Conservation (phyloP, 805 yeast genomes). For the Saccharomycopsis capsularis region DNA sequence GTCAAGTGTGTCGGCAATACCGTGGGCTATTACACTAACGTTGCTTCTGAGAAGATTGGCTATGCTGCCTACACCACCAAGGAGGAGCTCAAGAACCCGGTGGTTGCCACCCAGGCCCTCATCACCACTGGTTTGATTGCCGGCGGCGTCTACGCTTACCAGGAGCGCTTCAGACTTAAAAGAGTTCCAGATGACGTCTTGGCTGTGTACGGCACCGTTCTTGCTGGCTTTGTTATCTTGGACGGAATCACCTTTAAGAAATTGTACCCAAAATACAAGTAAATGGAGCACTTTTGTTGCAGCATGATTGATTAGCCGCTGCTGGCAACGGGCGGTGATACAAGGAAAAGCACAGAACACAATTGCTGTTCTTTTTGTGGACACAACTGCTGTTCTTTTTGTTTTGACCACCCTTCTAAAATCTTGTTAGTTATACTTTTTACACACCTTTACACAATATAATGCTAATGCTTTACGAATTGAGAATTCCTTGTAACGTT, state of each 20-base stretch:
- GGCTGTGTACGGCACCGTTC: constrained; percentile 42
- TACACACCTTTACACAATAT: too few species aligned
- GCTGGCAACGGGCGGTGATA: too few species aligned
- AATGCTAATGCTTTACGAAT: too few species aligned
- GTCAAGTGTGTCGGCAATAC: constrained; percentile 50
- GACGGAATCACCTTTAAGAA: constrained; percentile 49
- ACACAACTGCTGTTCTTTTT: too few species aligned
- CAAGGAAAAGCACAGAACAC: too few species aligned
- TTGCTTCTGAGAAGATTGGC: constrained; percentile 24
- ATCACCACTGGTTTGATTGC: constrained; percentile 42
- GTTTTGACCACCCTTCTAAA: too few species aligned
- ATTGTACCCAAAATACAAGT: constrained; percentile 47
- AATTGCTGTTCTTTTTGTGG: too few species aligned
- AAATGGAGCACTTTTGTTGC: too few species aligned
- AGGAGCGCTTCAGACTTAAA: constrained; percentile 44
- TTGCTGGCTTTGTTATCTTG: constrained; percentile 45
- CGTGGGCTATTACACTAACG: constrained; percentile 18
- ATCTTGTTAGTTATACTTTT: too few species aligned
- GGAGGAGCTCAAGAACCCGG: constrained; percentile 55
- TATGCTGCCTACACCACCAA: constrained; percentile 24
- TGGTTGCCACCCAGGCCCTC: constrained; percentile 47
- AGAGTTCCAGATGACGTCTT: constrained; percentile 42
- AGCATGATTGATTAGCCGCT: too few species aligned
- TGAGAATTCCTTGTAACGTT: too few species aligned
- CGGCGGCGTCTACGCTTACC: constrained; percentile 43